Evolutionary conservation across 2,329 filamentous ascomycete species (phyloP).

Genomic region (Berkeleyomyces basicola): DNA sequence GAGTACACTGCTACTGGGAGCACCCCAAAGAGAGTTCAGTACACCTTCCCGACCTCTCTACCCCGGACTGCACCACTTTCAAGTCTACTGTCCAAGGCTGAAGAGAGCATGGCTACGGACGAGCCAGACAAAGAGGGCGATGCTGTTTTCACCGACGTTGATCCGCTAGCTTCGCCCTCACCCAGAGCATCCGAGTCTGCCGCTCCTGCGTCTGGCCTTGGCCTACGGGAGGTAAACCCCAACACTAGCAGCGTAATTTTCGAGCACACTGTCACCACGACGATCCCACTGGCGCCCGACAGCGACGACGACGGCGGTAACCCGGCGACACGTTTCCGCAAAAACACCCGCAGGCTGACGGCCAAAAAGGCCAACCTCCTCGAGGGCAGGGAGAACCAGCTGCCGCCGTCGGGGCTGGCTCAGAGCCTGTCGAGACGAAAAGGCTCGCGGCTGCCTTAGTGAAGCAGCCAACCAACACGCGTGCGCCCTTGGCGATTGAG

Average conservation of each 20-base stretch:
- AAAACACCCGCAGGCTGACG: not conserved
- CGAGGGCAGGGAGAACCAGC: slow-evolving; percentile 10
- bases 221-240: slow-evolving; percentile 40
- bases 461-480: not conserved
- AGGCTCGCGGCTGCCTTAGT: slow-evolving; percentile 1
- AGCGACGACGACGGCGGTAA: not conserved
- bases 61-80: slow-evolving; percentile 50
- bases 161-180: slow-evolving; percentile 13
- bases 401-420: not conserved
- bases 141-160: slow-evolving; percentile 27
- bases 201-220: slow-evolving; percentile 16
- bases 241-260: slow-evolving; percentile 19
- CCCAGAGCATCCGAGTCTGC: slow-evolving; percentile 16
- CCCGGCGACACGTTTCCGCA: not conserved
- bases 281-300: slow-evolving; percentile 4
- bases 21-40: slow-evolving; percentile 67
- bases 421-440: slow-evolving; percentile 1
- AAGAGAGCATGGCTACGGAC: slow-evolving; percentile 17
- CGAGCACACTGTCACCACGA: slow-evolving; percentile 10
- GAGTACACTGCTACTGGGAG: slow-evolving; percentile 77
- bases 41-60: slow-evolving; percentile 63
- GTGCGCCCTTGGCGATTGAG: no score
- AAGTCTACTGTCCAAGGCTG: slow-evolving; percentile 26
- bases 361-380: slow-evolving; percentile 9
- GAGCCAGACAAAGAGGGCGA: slow-evolving; percentile 24